Evolutionary conservation across 1,139 yeast species (phyloP).

Genomic region (Diutina ranongensis): DNA sequence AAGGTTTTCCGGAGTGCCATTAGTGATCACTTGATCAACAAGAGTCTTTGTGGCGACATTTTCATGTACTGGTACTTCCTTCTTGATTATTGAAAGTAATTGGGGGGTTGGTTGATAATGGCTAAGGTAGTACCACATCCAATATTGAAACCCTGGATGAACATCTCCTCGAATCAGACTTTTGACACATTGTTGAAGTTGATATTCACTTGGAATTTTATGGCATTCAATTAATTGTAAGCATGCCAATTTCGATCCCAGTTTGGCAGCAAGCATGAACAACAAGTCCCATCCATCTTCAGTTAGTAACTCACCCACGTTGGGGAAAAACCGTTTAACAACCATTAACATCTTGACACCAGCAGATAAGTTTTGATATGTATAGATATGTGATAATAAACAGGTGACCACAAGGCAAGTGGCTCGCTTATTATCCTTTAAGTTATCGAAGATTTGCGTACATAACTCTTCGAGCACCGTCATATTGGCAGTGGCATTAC

Average conservation of each 20-base stretch:
- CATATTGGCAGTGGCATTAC: neutral
- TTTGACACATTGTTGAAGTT: slow-evolving; percentile 16
- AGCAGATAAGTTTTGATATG: slow-evolving; percentile 27
- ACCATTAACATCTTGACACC: slow-evolving; percentile 15
- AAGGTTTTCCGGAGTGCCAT: slow-evolving; percentile 6
- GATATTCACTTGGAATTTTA: slow-evolving; percentile 12
- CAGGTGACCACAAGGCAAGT: slow-evolving; percentile 25
- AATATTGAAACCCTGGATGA: slow-evolving; percentile 16
- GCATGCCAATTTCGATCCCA: slow-evolving; percentile 20
- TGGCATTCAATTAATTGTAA: slow-evolving; percentile 16
- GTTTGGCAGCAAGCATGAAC: slow-evolving; percentile 17
- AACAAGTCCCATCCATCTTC: slow-evolving; percentile 23
- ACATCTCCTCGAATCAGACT: slow-evolving; percentile 17
- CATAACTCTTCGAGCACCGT: neutral
- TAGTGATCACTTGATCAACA: slow-evolving; percentile 6
- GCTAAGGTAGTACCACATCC: slow-evolving; percentile 16
- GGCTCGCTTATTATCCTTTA: slow-evolving; percentile 13
- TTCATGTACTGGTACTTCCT: slow-evolving; percentile 11
- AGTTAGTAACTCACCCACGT: slow-evolving; percentile 17
- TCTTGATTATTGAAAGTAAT: slow-evolving; percentile 10
- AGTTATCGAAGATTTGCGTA: neutral
- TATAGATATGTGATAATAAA: slow-evolving; percentile 23
- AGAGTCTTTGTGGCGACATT: slow-evolving; percentile 8
- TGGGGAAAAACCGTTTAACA: slow-evolving; percentile 10
- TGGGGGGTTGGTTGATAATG: slow-evolving; percentile 6